Conservation (phyloP, 2,329 filamentous ascomycete genomes). For the Furcasterigmium furcatum region DNA sequence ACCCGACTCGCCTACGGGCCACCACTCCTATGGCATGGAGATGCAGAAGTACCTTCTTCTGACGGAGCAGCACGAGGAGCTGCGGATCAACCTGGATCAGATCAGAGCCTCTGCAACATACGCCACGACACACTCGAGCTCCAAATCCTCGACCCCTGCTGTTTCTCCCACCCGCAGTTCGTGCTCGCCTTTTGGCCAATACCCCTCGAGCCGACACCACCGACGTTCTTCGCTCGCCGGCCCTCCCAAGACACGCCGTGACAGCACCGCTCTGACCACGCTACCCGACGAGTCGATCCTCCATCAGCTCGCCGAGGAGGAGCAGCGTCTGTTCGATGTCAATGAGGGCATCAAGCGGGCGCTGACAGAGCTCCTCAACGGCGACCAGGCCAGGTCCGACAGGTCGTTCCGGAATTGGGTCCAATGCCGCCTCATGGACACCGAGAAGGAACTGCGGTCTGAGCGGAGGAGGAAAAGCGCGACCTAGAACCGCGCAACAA, state of each 20-base stretch:
- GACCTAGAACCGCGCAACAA: constrained; percentile 1
- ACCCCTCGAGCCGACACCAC: constrained; percentile 27
- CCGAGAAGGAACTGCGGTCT: constrained; percentile 54
- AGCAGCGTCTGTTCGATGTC: constrained; percentile 51
- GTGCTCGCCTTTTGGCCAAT: constrained; percentile 28
- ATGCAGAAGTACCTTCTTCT: constrained; percentile 53
- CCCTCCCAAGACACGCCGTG: constrained; percentile 11
- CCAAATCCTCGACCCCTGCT: constrained; percentile 46
- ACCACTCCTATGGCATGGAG: constrained; percentile 40
- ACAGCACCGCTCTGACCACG: constrained; percentile 23
- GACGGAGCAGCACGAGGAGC: constrained; percentile 51
- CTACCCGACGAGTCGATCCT: constrained; percentile 45
- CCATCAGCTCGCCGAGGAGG: constrained; percentile 46
- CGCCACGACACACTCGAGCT: constrained; percentile 22
- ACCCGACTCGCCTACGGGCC: constrained; percentile 6
- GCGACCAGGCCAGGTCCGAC: constrained; percentile 49
- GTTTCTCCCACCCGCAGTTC: constrained; percentile 58
- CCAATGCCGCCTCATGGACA: constrained; percentile 56
- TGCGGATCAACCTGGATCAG: constrained; percentile 47
- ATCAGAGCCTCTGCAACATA: constrained; percentile 37
- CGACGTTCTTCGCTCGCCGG: constrained; percentile 30
- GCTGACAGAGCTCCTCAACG: constrained; percentile 60
- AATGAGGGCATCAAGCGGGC: constrained; percentile 61
- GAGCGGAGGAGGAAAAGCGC: constrained; percentile 38
- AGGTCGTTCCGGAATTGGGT: constrained; percentile 54